Evolutionary conservation across 192 early-diverging fungal species (phyloP).

Genomic region (Chytriomyces hyalinus): DNA sequence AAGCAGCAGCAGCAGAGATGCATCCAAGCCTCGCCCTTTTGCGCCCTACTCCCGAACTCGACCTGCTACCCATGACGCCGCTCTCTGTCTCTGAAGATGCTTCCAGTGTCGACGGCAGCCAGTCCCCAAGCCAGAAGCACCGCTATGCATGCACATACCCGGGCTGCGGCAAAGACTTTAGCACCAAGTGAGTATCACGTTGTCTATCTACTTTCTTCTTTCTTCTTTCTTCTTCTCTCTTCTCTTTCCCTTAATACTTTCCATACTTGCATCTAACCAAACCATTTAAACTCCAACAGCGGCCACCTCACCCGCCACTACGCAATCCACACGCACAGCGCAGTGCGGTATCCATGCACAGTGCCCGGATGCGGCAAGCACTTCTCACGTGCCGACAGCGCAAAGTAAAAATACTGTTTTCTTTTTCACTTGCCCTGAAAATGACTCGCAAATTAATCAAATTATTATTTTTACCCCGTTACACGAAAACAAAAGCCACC

Average conservation of each 20-base stretch:
- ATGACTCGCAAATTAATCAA: not conserved
- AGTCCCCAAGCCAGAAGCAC: not conserved
- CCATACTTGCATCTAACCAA: not conserved
- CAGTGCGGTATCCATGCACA: not conserved
- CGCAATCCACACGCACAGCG: not conserved
- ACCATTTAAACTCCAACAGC: not conserved
- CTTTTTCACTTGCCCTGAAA: not conserved
- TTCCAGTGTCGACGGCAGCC: not conserved
- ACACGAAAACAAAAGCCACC: not conserved
- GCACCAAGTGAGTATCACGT: not conserved
- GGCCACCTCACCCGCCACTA: not conserved
- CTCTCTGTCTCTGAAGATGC: not conserved
- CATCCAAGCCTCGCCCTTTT: not conserved
- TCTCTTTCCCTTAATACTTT: not conserved
- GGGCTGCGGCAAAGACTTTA: constrained; percentile 1
- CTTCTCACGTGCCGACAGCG: constrained; percentile 10
- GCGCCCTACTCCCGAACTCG: not conserved
- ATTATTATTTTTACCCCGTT: not conserved
- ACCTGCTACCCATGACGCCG: not conserved
- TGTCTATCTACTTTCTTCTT: too few relatives aligned
- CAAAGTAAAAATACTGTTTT: not conserved
- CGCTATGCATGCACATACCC: not conserved
- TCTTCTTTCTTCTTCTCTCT: too few relatives aligned
- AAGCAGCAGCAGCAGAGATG: not conserved
- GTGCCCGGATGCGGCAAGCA: not conserved